These are phyloP conservation scores for Saitozyma sp. DNA, from an alignment of 768 basidiomycete species.

Conservation along the genomic window DNA sequence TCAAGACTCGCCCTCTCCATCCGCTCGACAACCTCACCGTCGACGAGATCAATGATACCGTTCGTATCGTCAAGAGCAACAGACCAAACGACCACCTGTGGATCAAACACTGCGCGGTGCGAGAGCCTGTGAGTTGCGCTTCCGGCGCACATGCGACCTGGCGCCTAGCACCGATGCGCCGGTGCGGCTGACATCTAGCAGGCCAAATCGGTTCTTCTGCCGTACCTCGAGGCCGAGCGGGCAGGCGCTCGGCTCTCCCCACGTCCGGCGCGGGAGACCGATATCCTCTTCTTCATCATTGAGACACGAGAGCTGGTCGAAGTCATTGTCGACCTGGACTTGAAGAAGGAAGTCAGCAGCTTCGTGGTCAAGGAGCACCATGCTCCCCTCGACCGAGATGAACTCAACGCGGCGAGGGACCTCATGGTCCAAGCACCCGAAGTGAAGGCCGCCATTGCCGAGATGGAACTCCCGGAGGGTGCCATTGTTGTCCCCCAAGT, in stretches of 20 bases:
- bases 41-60: constrained; percentile 2
- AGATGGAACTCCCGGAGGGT: not conserved
- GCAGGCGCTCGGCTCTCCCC: not conserved
- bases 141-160: not conserved
- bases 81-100: constrained; percentile 4
- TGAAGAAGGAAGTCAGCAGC: constrained; percentile 3
- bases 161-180: no score
- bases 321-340: constrained; percentile 14
- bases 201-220: constrained; percentile 3
- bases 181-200: constrained; percentile 4
- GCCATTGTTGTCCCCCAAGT: constrained; percentile 4
- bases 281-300: constrained; percentile 15
- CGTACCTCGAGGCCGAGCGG: constrained; percentile 11
- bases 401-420: not conserved
- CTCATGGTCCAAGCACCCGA: not conserved
- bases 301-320: constrained; percentile 9
- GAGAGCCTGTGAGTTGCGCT: constrained; percentile 1
- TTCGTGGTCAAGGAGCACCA: constrained; percentile 3
- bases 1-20: no score
- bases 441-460: constrained; percentile 4
- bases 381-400: constrained; percentile 10
- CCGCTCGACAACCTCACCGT: constrained; percentile 12
- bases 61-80: constrained; percentile 1
- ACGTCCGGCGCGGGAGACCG: constrained; percentile 5
- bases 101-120: constrained; percentile 11